Evolutionary conservation across 768 basidiomycete genomes (phyloP).

Genomic region (Boletus edulis): DNA sequence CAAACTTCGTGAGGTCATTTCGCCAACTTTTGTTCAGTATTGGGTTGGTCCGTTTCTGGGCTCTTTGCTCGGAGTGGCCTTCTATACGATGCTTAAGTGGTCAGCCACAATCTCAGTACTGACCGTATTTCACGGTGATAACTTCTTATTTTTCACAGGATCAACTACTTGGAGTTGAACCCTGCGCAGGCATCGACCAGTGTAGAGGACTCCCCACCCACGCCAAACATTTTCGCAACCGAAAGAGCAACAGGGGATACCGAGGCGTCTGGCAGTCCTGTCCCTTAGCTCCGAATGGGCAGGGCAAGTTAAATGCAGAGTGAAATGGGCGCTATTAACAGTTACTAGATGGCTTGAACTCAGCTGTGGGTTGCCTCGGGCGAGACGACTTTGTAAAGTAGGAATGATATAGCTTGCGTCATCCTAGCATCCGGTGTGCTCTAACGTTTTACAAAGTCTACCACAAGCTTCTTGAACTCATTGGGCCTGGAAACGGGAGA

Average conservation of each 20-base stretch:
- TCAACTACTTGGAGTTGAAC: conserved; percentile 29
- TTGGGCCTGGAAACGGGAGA: conserved; percentile 39
- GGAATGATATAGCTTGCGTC: not conserved
- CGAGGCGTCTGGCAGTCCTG: not conserved
- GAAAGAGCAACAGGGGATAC: not conserved
- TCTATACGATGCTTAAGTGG: conserved; percentile 60
- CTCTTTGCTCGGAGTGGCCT: conserved; percentile 52
- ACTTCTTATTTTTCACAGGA: conserved; percentile 10
- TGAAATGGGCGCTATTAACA: not conserved
- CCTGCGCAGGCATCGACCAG: conserved; percentile 30
- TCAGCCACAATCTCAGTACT: conserved; percentile 22
- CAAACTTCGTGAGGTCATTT: not conserved
- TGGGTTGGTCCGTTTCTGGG: conserved; percentile 74
- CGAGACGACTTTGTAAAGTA: not conserved
- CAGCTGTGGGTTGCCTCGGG: not conserved
- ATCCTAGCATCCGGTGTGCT: not conserved
- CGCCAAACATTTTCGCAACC: conserved; percentile 12
- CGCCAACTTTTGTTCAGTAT: conserved; percentile 40
- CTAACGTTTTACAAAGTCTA: conserved; percentile 26
- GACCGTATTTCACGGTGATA: not conserved
- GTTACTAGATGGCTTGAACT: not conserved
- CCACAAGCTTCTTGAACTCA: conserved; percentile 48
- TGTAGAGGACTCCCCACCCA: conserved; percentile 25
- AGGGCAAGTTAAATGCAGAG: not conserved
- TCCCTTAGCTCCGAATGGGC: not conserved